Base-by-base conservation (phyloP, 1,284 basidiomycete genomes). In the Neotropicomus parvogracilis region DNA sequence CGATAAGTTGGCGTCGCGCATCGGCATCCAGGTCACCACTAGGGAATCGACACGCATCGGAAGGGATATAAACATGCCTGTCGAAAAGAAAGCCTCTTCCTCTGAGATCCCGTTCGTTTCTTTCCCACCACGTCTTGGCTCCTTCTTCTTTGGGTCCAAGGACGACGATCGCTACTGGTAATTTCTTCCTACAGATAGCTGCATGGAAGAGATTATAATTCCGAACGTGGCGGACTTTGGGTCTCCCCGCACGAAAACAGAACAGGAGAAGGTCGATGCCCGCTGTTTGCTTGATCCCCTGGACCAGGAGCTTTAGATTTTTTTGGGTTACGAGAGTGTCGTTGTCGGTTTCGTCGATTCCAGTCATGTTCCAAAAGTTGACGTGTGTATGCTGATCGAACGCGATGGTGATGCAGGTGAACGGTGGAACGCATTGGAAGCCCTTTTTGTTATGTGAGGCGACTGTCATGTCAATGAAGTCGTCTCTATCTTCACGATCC, bases 181-280 rank as follows among this genome's bases (percentile, higher is more conserved):
- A 57, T 33, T 63, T 60, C 40, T 53, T 58, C 48, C 55, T 53
- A 32, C 63, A 62, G 2, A 62, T 45, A 9, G 49, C 61, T 9
- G 54, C 52, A 26, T 59, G 33, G 28, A 64, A 64, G 24, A 64
- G 39, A 16, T 44, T 35, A 26, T 60, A 64, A 17, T 47, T 62
- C 8, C 52, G 54, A 21, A 27, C 13, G 14, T 62, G 59, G 13
- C 46, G 52, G 10, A 48, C 4, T 32, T 43, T 52, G 4, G 46
- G 50, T 45, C 62, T 64, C 19, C 62, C 58, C 6, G 50, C 62
- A 16, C 59, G 62, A 14, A 63, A 59, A 43, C 59, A 62, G 27
- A 59, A 62, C 12, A 62, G 28, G 29, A 65, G 57, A 16, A 65
- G 59, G 21, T 61, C 48, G 11, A 67, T 46, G 8, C 65, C 59